A percentile compares a stretch with the other conserved stretches of the same genome.
Conservation (phyloP, 2,329 filamentous ascomycete species). For the Pyricularia grisea region DNA sequence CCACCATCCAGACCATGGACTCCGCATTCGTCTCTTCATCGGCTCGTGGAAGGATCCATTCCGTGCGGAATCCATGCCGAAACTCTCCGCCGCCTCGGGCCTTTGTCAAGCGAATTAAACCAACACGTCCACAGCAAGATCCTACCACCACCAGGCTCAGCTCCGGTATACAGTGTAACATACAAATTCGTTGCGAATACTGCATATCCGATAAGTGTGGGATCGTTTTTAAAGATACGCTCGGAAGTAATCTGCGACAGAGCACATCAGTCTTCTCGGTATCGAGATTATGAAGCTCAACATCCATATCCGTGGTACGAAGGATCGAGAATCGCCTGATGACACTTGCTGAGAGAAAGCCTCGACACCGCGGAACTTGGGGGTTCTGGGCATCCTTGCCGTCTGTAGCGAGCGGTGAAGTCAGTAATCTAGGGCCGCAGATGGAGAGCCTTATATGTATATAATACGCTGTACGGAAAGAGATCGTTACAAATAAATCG, state of each 20-base stretch:
- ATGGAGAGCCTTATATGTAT: not conserved
- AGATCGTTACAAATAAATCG: not conserved
- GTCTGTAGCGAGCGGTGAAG: not conserved
- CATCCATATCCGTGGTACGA: conserved; percentile 37
- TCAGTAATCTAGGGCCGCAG: not conserved
- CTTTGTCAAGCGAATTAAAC: conserved; percentile 50
- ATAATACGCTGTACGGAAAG: too few relatives aligned
- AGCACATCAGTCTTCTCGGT: conserved; percentile 11
- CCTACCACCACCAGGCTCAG: conserved; percentile 60
- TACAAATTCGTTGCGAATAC: conserved; percentile 45
- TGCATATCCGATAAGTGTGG: conserved; percentile 18
- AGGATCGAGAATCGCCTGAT: conserved; percentile 24
- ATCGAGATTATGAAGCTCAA: conserved; percentile 34
- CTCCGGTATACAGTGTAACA: conserved; percentile 56
- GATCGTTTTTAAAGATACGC: conserved; percentile 14
- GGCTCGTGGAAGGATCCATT: conserved; percentile 38
- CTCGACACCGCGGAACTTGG: not conserved
- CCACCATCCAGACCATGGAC: conserved; percentile 46
- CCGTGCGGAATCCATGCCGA: conserved; percentile 37
- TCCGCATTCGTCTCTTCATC: conserved; percentile 35
- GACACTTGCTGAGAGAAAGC: conserved; percentile 7
- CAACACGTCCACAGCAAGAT: conserved; percentile 56
- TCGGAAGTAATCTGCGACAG: conserved; percentile 22
- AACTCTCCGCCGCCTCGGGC: conserved; percentile 16
- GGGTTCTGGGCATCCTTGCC: not conserved